Evolutionary conservation across 2,329 filamentous ascomycete species (phyloP).

Genomic region (Ophiocordyceps sinensis): DNA sequence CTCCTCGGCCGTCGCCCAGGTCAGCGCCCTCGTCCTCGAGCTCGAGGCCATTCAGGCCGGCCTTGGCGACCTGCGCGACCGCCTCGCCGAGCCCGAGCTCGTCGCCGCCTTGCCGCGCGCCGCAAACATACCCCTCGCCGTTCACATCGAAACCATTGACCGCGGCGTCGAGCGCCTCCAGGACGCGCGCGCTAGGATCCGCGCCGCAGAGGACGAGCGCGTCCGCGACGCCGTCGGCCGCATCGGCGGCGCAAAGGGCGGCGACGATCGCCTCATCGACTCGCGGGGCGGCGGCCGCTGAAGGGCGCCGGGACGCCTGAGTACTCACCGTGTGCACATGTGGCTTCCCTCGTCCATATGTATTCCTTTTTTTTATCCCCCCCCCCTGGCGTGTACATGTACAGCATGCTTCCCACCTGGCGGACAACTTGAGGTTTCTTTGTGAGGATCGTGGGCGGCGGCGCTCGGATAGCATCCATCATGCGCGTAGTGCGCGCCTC

Average conservation of each 20-base stretch:
- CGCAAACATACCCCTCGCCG: constrained; percentile 43
- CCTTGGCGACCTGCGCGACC: constrained; percentile 56
- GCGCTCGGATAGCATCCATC: too few species aligned
- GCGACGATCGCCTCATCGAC: constrained; percentile 28
- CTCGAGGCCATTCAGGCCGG: constrained; percentile 58
- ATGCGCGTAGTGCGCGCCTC: too few species aligned
- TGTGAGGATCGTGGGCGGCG: too few species aligned
- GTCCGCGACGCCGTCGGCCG: constrained; percentile 36
- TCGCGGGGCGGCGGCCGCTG: constrained; percentile 6
- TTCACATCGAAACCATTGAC: constrained; percentile 64
- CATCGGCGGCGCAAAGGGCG: constrained; percentile 22
- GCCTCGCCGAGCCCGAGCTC: constrained; percentile 52
- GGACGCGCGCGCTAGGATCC: constrained; percentile 42
- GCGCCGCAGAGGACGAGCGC: constrained; percentile 43
- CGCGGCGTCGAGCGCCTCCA: constrained; percentile 59
- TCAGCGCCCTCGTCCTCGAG: constrained; percentile 56
- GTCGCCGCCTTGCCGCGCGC: constrained; percentile 26
- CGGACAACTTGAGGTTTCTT: too few species aligned
- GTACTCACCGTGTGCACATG: too few species aligned
- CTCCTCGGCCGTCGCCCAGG: constrained; percentile 48
- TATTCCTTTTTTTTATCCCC: too few species aligned
- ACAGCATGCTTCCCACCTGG: too few species aligned
- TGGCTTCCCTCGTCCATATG: too few species aligned
- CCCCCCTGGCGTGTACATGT: too few species aligned
- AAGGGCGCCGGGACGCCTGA: neutral